A percentile compares a stretch with the other conserved stretches of the same genome.
phyloP scores from a whole-genome alignment of 495 filamentous ascomycete genomes.

The Astrothelium subdiscretum region DNA sequence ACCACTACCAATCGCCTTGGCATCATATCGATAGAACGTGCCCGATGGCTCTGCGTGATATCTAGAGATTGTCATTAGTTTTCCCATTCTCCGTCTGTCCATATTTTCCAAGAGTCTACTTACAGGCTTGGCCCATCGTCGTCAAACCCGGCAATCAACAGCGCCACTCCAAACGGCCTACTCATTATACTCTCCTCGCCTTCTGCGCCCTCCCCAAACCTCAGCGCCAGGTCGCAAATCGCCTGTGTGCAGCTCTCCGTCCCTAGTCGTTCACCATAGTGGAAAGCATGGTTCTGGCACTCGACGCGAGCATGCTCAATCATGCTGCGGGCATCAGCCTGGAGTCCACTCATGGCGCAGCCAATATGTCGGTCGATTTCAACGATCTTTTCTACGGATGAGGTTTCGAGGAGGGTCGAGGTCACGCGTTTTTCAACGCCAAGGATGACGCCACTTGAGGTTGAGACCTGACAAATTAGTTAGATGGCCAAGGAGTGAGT shows the following conservation, averaged over 20 bases:
- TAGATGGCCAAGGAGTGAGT: slow-evolving; percentile 3
- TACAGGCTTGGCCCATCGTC: slow-evolving; percentile 92
- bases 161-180: slow-evolving; percentile 88
- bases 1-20: slow-evolving; percentile 94
- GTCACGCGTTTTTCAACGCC: slow-evolving; percentile 99
- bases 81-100: background rate
- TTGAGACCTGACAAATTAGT: slow-evolving; percentile 54
- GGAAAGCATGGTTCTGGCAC: slow-evolving; percentile 89
- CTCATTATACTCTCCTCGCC: slow-evolving; percentile 98
- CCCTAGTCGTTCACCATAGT: slow-evolving; percentile 86
- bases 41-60: slow-evolving; percentile 97
- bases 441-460: slow-evolving; percentile 82
- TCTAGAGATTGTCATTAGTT: slow-evolving; percentile 27
- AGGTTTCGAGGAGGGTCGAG: slow-evolving; percentile 89
- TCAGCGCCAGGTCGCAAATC: slow-evolving; percentile 90
- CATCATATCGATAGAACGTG: slow-evolving; percentile 98
- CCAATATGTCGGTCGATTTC: slow-evolving; percentile 98
- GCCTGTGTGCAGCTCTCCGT: slow-evolving; percentile 98
- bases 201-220: slow-evolving; percentile 94
- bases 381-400: slow-evolving; percentile 97
- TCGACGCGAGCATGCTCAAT: slow-evolving; percentile 97
- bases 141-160: slow-evolving; percentile 93
- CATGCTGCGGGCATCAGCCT: slow-evolving; percentile 92
- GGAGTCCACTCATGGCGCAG: slow-evolving; percentile 94
- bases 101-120: slow-evolving; percentile 18